Evolutionary conservation across 2,329 filamentous ascomycete species (phyloP), one percentile per base, ranked within the genome.

Genomic region (Geoglossum cookeanum): DNA sequence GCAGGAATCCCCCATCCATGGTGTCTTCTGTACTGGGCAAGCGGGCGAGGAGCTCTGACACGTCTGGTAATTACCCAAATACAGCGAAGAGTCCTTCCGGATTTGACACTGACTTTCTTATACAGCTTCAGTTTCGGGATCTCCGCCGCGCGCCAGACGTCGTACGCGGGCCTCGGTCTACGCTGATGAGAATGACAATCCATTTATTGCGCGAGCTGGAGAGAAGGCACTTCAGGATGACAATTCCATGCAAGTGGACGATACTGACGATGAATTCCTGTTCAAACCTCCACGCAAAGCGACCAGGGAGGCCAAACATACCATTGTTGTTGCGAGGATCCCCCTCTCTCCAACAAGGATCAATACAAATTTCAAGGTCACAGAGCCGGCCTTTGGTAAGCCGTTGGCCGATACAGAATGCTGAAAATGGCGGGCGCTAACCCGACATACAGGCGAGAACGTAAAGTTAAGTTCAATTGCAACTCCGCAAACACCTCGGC

Each of bases 401-500:
- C 59, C 7, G 55, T 37, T 17, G 35, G 27, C 11, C 5, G 17
- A 54, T 11, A 33, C 48, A 22, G 17, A 54, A 27, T 57, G 17
- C 60, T 62, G 48, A 4, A 33, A 55, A 44, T 11, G 37, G 45
- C 27, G 3, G 15, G 30, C 17, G 22, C 9, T 53, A 53, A 53
- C 29, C 22, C 9, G 30, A 53, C 30, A 59, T 59, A 56, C 68
- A 74, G 65, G 78, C 71, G 71, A 74, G 61, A 72, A 71, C 56
- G 58, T 65, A 33, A 68, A 65, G 57, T 70, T 65, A 45, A 66
- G 65, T 27, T 59, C 65, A 55, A 57, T 58, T 30, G 58, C 62
- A 5, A 71, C 83, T 1, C 87, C 87, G 0, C 79, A 80, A 27
- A 90, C 87, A 9, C 83, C 86, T 30, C 78, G 87, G 62, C 85